Evolutionary conservation across 306 rosid genomes (phyloP), one percentile per base, ranked within the genome.

Genomic region (Sphenostylis stenocarpa): DNA sequence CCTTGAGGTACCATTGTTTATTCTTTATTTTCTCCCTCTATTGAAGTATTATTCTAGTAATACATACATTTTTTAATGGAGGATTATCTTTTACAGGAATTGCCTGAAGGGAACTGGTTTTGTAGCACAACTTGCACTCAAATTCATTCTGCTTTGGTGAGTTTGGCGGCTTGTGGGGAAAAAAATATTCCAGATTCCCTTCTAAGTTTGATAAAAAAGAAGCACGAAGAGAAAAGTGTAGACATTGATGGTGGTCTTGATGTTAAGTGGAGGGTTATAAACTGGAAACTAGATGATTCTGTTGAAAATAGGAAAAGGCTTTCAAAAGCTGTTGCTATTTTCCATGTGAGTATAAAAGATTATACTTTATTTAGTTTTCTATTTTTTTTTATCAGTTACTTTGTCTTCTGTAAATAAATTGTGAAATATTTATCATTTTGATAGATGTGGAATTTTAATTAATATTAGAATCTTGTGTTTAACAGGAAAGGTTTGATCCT

Each of bases 41-140:
- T 67, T 74, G 73, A n/a, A 13, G 53, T 64, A 56, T 4, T n/a
- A 44, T 45, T 17, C 15, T 21, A 57, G 60, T 62, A 70, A 33
- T 71, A 41, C 28, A 1, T 55, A 26, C 63, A 55, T 55, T 52
- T 73, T 4, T 67, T 71, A 67, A 61, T 0, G 10, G 71, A 15
- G 34, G 34, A 16, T 67, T 72, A 29, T 29, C n/a, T n/a, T 55
- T 77, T 43, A 51, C 93, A 96, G 99, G 98, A 96, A 88, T 72
- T 92, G 71, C 99, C 99, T 3, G 81, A 87, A 58, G 99, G 95
- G 20, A 86, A 89, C 77, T 96, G 99, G 99, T 96, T 96, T 76
- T 96, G 99, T 80, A 77, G 86, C 79, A 20, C 76, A 21, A 84
- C 77, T 47, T 96, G 99, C 77, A 73, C 10, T 61, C 57, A 70